phyloP scores from a whole-genome alignment of 805 yeast genomes.

The Cyberlindnera nakhonratchasimensis region DNA sequence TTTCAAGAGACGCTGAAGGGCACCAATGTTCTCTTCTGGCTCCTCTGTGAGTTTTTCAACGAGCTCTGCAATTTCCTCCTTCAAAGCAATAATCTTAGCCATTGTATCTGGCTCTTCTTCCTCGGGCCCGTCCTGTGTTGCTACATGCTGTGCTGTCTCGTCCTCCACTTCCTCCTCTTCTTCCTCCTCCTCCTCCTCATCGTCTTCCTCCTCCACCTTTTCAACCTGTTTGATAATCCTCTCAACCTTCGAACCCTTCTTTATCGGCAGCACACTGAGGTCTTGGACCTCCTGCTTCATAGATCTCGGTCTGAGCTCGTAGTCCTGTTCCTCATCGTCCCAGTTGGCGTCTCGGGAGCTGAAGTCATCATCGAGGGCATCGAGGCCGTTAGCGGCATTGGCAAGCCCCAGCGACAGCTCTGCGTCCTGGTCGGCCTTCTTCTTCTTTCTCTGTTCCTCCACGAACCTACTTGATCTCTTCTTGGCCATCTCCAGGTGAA shows the following conservation, averaged over 20 bases:
- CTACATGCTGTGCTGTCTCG: conserved; percentile 15
- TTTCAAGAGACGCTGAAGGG: conserved; percentile 61
- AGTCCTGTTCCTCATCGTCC: conserved; percentile 78
- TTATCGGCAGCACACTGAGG: conserved; percentile 78
- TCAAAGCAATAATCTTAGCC: conserved; percentile 55
- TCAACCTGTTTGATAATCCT: conserved; percentile 46
- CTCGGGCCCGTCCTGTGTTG: conserved; percentile 16
- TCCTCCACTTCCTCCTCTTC: conserved; percentile 30
- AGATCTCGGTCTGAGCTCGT: conserved; percentile 69
- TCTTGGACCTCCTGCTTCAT: conserved; percentile 41
- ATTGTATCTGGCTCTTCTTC: conserved; percentile 42
- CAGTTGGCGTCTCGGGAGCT: conserved; percentile 30
- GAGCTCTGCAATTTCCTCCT: conserved; percentile 79
- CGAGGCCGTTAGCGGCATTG: conserved; percentile 17
- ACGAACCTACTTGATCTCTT: conserved; percentile 35
- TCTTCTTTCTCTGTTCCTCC: conserved; percentile 30
- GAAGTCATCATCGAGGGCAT: conserved; percentile 10
- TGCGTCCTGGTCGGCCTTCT: conserved; percentile 24
- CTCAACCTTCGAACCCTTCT: conserved; percentile 69
- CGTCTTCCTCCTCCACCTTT: conserved; percentile 20
- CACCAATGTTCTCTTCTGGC: conserved; percentile 78
- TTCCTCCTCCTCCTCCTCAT: conserved; percentile 28
- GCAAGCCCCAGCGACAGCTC: conserved; percentile 25
- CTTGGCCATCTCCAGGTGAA: conserved; percentile 38
- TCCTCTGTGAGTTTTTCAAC: conserved; percentile 79